Evolutionary conservation across 2,329 filamentous ascomycete genomes (phyloP).

Genomic region (Fusarium ambrosium): DNA sequence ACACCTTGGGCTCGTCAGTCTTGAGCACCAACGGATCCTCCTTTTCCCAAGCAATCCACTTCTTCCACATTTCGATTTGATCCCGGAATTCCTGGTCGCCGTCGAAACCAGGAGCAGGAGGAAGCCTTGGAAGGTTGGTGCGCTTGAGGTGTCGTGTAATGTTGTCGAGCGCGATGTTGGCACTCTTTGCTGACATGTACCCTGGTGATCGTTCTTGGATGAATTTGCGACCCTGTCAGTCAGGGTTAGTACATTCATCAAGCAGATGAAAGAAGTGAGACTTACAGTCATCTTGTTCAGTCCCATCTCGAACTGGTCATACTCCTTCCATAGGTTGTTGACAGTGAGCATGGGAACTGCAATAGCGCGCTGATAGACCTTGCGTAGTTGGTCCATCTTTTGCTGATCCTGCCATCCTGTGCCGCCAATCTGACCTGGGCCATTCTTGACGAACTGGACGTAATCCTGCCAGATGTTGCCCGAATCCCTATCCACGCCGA

Average conservation of each 20-base stretch:
- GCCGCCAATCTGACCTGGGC: constrained; percentile 87
- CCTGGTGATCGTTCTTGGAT: constrained; percentile 91
- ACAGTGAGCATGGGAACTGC: constrained; percentile 87
- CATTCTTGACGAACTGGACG: constrained; percentile 90
- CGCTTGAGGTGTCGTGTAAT: constrained; percentile 82
- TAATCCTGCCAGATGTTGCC: constrained; percentile 95
- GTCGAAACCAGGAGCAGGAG: constrained; percentile 87
- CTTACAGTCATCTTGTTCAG: constrained; percentile 91
- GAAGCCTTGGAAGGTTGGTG: constrained; percentile 83
- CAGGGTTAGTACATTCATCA: constrained; percentile 37
- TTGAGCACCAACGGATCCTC: constrained; percentile 90
- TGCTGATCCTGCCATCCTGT: constrained; percentile 96
- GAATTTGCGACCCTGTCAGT: constrained; percentile 86
- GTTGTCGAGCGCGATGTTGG: constrained; percentile 91
- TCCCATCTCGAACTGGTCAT: constrained; percentile 94
- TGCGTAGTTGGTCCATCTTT: constrained; percentile 94
- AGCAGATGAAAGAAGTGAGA: constrained; percentile 18
- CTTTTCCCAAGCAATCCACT: constrained; percentile 96
- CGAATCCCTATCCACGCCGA: constrained; percentile 92
- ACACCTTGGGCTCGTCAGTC: constrained; percentile 81
- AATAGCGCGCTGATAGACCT: constrained; percentile 92
- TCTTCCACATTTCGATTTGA: constrained; percentile 91
- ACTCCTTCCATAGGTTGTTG: constrained; percentile 94
- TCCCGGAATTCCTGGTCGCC: constrained; percentile 86
- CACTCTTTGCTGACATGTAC: constrained; percentile 96